Percentiles rank a stretch among this genome's conserved stretches.
phyloP scores from a whole-genome alignment of 2,329 filamentous ascomycete genomes.

The Bimuria novae-zelandiae region DNA sequence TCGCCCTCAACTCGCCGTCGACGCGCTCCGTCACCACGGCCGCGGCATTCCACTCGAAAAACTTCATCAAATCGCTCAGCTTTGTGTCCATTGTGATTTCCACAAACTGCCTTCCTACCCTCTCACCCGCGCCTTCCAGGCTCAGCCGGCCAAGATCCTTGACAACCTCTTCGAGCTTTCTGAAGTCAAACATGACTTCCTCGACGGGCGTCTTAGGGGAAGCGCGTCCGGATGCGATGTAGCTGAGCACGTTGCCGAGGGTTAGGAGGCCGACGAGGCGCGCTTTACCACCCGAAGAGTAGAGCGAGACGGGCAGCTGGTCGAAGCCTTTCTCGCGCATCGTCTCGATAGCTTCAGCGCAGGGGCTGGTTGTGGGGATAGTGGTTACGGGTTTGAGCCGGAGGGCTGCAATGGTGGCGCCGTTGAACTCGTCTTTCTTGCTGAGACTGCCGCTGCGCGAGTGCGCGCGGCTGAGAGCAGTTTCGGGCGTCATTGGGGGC shows the following conservation, averaged over 20 bases:
- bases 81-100: slow-evolving; percentile 93
- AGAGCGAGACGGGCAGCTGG: slow-evolving; percentile 82
- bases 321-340: slow-evolving; percentile 99
- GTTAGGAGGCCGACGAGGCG: slow-evolving; percentile 91
- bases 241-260: slow-evolving; percentile 89
- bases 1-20: slow-evolving; percentile 68
- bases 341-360: slow-evolving; percentile 89
- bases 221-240: slow-evolving; percentile 83
- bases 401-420: slow-evolving; percentile 79
- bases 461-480: slow-evolving; percentile 43
- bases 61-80: slow-evolving; percentile 80
- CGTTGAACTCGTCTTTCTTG: slow-evolving; percentile 70
- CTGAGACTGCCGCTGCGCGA: slow-evolving; percentile 46
- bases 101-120: slow-evolving; percentile 70
- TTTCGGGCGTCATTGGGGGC: slow-evolving; percentile 44
- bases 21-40: slow-evolving; percentile 86
- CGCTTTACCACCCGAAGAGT: slow-evolving; percentile 61
- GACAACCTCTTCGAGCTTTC: slow-evolving; percentile 82
- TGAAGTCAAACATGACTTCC: slow-evolving; percentile 97
- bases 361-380: slow-evolving; percentile 70
- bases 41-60: slow-evolving; percentile 98
- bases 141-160: slow-evolving; percentile 66
- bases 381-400: slow-evolving; percentile 94
- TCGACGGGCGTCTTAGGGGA: slow-evolving; percentile 73
- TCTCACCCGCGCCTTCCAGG: slow-evolving; percentile 26